Evolutionary conservation across 768 basidiomycete species (phyloP).

Genomic region (Rhodotorula babjevae): DNA sequence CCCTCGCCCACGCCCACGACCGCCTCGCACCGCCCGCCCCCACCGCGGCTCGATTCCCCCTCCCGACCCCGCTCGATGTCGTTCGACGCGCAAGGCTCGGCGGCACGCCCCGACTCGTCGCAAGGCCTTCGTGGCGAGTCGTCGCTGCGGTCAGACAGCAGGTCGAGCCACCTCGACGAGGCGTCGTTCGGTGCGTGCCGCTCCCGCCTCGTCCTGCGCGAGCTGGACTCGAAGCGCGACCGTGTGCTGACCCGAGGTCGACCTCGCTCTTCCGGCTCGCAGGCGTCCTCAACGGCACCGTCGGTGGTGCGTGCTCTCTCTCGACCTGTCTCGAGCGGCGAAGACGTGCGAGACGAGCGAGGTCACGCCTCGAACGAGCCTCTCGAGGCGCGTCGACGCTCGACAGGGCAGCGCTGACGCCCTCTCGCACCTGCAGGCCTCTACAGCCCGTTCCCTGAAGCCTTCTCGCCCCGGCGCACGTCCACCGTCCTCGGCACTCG

Average conservation of each 20-base stretch:
- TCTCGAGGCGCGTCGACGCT: too few relatives aligned
- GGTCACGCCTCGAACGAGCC: too few relatives aligned
- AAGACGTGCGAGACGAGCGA: too few relatives aligned
- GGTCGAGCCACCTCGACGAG: slow-evolving; percentile 6
- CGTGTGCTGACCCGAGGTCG: background rate
- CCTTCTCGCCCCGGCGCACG: slow-evolving; percentile 10
- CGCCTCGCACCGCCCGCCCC: background rate
- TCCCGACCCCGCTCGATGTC: background rate
- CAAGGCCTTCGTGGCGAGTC: background rate
- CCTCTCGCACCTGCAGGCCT: slow-evolving; percentile 1
- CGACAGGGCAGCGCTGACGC: background rate
- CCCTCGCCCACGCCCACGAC: too few relatives aligned
- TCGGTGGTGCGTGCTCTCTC: slow-evolving; percentile 6
- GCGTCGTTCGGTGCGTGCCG: background rate
- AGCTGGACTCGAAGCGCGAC: too few relatives aligned
- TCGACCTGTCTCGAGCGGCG: too few relatives aligned
- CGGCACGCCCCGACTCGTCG: background rate
- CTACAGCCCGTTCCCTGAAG: slow-evolving; percentile 10
- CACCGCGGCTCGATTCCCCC: too few relatives aligned
- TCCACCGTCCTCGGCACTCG: background rate
- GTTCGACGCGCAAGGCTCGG: background rate
- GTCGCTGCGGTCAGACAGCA: background rate
- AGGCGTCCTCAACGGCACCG: slow-evolving; percentile 17
- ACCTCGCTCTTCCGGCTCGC: background rate
- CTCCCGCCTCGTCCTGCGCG: too few relatives aligned